Evolutionary conservation across 192 early-diverging fungal genomes (phyloP).

Genomic region (Allomyces arbusculus): DNA sequence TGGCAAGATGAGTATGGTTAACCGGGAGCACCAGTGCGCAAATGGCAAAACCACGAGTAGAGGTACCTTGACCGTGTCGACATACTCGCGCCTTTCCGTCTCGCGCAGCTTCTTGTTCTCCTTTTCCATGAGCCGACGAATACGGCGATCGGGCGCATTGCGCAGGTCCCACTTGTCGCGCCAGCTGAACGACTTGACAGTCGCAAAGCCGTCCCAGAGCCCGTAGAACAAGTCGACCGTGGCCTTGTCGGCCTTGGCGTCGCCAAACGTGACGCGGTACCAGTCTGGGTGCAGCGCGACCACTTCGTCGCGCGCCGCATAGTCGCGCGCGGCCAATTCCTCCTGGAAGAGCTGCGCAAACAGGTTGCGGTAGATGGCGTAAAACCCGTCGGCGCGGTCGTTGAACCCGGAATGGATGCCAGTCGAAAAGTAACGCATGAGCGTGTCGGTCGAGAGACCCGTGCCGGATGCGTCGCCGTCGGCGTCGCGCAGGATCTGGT

Average conservation of each 20-base stretch:
- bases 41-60: neutral
- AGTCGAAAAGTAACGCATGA: too few species aligned
- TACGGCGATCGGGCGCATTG: constrained; percentile 48
- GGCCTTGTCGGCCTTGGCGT: constrained; percentile 10
- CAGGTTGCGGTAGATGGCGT: constrained; percentile 48
- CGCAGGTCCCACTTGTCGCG: constrained; percentile 61
- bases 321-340: constrained; percentile 30
- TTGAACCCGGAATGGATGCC: too few species aligned
- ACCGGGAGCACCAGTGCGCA: neutral
- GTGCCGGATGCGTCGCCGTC: too few species aligned
- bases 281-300: constrained; percentile 9
- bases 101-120: constrained; percentile 75
- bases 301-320: constrained; percentile 12
- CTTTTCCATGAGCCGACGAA: constrained; percentile 71
- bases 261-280: constrained; percentile 5
- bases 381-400: constrained; percentile 39
- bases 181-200: constrained; percentile 83
- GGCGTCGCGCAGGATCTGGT: too few species aligned
- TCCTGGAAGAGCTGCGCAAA: constrained; percentile 64
- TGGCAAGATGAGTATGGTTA: neutral
- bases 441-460: too few species aligned
- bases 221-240: constrained; percentile 53
- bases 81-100: constrained; percentile 46
- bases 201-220: constrained; percentile 60
- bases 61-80: constrained; percentile 43